Percentiles rank a stretch among this genome's conserved stretches.
Evolutionary conservation across 441 rosid species (phyloP).

Genomic region (Populus trichocarpa): DNA sequence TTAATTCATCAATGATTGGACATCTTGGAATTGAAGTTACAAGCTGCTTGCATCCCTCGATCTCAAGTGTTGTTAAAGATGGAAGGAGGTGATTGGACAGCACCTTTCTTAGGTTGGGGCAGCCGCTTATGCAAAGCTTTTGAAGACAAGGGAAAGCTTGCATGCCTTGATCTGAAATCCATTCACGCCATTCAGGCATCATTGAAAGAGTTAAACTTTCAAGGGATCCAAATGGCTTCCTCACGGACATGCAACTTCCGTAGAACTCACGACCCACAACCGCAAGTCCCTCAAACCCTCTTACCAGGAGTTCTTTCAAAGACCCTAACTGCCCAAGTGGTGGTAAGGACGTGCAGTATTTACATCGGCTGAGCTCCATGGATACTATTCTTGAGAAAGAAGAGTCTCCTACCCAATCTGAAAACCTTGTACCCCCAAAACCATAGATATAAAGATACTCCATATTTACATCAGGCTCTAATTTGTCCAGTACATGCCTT

Average conservation of each 20-base stretch:
- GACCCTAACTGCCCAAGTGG: slow-evolving; percentile 17
- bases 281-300: slow-evolving; percentile 14
- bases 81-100: slow-evolving; percentile 15
- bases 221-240: slow-evolving; percentile 11
- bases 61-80: slow-evolving; percentile 6
- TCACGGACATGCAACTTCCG: not conserved
- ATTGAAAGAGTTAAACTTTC: slow-evolving; percentile 1
- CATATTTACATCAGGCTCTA: slow-evolving; percentile 7
- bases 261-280: slow-evolving; percentile 13
- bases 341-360: slow-evolving; percentile 5
- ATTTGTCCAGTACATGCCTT: not conserved
- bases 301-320: slow-evolving; percentile 17
- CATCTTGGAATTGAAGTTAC: slow-evolving; percentile 11
- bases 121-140: slow-evolving; percentile 7
- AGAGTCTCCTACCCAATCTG: slow-evolving; percentile 8
- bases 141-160: slow-evolving; percentile 22
- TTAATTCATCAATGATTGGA: not conserved
- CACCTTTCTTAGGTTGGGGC: slow-evolving; percentile 13
- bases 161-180: slow-evolving; percentile 10
- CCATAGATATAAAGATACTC: slow-evolving; percentile 6
- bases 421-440: slow-evolving; percentile 6
- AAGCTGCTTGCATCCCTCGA: slow-evolving; percentile 10
- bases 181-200: slow-evolving; percentile 19
- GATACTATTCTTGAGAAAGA: slow-evolving; percentile 3
- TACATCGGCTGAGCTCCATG: not conserved